Evolutionary conservation across 768 basidiomycete genomes (phyloP).

Genomic region (Thelephora aurantiotincta): DNA sequence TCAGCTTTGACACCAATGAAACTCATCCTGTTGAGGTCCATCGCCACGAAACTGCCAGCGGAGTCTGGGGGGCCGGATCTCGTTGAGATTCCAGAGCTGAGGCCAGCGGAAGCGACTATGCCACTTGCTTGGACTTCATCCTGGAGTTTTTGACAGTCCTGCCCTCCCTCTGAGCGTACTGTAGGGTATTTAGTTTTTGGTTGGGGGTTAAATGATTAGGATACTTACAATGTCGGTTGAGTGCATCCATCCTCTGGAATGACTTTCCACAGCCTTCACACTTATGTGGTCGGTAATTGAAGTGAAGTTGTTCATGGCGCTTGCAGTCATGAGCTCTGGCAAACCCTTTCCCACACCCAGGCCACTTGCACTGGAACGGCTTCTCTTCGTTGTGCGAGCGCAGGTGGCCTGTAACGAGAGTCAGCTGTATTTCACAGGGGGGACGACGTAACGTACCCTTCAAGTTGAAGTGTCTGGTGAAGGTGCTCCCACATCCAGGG

Average conservation of each 20-base stretch:
- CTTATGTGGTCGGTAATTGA: slow-evolving; percentile 82
- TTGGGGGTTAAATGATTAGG: background rate
- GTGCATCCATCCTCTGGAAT: slow-evolving; percentile 90
- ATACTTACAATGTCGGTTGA: slow-evolving; percentile 81
- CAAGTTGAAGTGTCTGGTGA: slow-evolving; percentile 88
- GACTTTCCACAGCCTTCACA: slow-evolving; percentile 90
- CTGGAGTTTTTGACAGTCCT: slow-evolving; percentile 49
- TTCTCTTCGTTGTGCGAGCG: slow-evolving; percentile 92
- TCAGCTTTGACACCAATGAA: background rate
- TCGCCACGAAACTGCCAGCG: background rate
- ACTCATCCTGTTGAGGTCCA: background rate
- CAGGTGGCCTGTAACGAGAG: slow-evolving; percentile 52
- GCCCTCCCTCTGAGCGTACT: slow-evolving; percentile 76
- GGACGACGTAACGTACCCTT: slow-evolving; percentile 41
- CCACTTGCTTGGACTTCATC: slow-evolving; percentile 11
- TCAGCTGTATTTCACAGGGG: slow-evolving; percentile 4
- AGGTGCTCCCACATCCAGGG: slow-evolving; percentile 92
- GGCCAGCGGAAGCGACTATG: background rate
- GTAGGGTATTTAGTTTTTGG: slow-evolving; percentile 1
- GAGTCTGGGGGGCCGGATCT: background rate
- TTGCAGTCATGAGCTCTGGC: slow-evolving; percentile 95
- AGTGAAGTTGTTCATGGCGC: slow-evolving; percentile 88
- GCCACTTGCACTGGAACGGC: slow-evolving; percentile 91
- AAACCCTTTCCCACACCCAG: slow-evolving; percentile 88
- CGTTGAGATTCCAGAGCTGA: background rate